Base-by-base conservation (phyloP, 2,329 filamentous ascomycete species). In the Xylaria digitata region DNA sequence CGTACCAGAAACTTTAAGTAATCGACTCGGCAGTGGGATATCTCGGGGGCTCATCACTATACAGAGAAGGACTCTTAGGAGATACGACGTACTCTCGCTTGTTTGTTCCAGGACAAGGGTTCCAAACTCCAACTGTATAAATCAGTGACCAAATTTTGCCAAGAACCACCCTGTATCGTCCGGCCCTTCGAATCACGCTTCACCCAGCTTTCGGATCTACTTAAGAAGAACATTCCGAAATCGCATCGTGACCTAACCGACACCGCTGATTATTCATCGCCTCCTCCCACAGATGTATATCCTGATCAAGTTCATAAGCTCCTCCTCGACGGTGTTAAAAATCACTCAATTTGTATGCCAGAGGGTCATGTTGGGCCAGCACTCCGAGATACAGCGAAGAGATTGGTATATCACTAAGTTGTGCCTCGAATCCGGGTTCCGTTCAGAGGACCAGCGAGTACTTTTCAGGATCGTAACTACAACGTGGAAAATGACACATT, bases 361-460 rank as follows among this genome's bases (percentile, higher is more conserved):
- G 55, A 49, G 43, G n/a, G 30, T 17, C 55, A 58, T 58, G 55
- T 21, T 49, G 55, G 30, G 26, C 43, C 26, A 49, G 55, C 9
- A 26, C 55, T 49, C 19, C 55, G 49, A 30, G 43, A 17, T n/a
- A 49, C 30, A 26, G 55, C 55, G 43, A 49, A 23, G 37, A 21
- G 49, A 58, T 49, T 58, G 55, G 55, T 43, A 58, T 49, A 58
- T 49, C 19, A 58, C 55, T 58, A 58, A 30, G 55, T 30, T 58
- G 26, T 58, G 55, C n/a, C 55, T 58, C 30, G 55, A 49, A 23
- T 58, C 55, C 30, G 55, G 55, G 15, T 58, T 48, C 43, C 17
- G 43, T 49, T 48, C 30, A 40, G 43, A 58, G 8, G 55, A 49
- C 26, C 26, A 58, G 17, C 42, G 55, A 58, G 55, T 58, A 40